Conservation (phyloP, 2,329 filamentous ascomycete genomes). For the Aureobasidium melanogenum region DNA sequence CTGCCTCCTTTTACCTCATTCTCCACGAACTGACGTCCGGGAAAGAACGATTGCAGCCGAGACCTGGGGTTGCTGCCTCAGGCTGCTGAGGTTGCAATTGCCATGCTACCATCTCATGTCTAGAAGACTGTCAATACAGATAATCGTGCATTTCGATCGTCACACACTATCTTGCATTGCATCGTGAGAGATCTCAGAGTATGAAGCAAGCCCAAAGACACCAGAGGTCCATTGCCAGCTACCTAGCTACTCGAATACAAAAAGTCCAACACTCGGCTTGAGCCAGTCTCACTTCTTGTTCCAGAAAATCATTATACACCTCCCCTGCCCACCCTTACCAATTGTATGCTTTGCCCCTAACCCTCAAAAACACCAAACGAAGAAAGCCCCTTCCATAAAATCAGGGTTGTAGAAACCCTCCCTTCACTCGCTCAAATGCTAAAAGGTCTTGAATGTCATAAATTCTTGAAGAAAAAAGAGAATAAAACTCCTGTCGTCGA, state of each 20-base stretch:
- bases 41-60: background rate
- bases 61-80: background rate
- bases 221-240: background rate
- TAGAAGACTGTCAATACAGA: background rate
- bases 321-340: background rate
- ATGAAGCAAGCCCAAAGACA: background rate
- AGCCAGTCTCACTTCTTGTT: background rate
- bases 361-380: background rate
- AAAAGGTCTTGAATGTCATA: conserved; percentile 2
- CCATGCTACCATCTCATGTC: background rate
- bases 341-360: background rate
- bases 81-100: background rate
- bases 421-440: conserved; percentile 9
- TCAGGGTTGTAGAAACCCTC: background rate
- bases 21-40: conserved; percentile 1
- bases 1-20: background rate
- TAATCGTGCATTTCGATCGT: background rate
- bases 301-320: background rate
- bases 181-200: background rate
- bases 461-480: background rate
- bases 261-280: background rate
- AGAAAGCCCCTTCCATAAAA: background rate
- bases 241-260: background rate
- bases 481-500: background rate
- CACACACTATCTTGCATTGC: background rate